Evolutionary conservation across 257 asterid species (phyloP).

Genomic region (Solanum sitiens): DNA sequence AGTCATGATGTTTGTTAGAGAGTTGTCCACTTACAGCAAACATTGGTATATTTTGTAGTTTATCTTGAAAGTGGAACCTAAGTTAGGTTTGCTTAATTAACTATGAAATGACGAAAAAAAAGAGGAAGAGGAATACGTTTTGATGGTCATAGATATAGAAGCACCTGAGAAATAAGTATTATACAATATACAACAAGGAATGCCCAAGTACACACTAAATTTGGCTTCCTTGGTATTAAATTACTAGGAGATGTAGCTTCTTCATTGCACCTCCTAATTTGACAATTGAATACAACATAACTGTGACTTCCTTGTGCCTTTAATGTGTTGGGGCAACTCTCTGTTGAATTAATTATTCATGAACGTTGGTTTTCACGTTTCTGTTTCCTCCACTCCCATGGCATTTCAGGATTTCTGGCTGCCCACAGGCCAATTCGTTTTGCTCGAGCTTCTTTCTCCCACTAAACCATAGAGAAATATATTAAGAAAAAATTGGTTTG

Average conservation of each 20-base stretch:
- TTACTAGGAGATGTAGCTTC: neutral
- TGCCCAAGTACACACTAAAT: neutral
- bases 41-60: neutral
- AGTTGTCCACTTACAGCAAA: neutral
- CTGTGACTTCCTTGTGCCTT: neutral
- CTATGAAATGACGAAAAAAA: neutral
- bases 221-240: neutral
- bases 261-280: neutral
- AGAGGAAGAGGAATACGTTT: neutral
- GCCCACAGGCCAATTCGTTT: constrained; percentile 79
- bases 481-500: neutral
- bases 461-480: constrained; percentile 21
- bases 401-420: constrained; percentile 79
- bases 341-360: neutral
- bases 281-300: neutral
- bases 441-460: constrained; percentile 84
- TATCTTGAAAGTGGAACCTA: neutral
- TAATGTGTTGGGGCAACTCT: neutral
- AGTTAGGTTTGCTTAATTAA: neutral
- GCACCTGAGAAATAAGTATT: neutral
- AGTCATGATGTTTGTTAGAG: neutral
- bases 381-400: constrained; percentile 97
- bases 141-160: neutral
- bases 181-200: neutral
- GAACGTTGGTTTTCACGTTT: constrained; percentile 56